Conservation (phyloP, 106 monocot genomes). For the Triglochin maritima region DNA sequence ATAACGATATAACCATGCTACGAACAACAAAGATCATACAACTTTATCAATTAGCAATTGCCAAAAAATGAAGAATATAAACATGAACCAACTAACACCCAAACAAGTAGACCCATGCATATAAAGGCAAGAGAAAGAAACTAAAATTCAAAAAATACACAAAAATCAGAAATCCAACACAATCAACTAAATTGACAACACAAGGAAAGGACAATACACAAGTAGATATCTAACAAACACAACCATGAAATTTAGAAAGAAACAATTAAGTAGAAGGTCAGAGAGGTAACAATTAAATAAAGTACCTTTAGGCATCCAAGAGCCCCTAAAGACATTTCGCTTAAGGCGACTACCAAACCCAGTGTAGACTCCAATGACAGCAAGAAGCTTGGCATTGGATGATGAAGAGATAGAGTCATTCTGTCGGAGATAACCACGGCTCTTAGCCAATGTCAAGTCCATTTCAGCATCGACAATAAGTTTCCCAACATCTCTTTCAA, state of each 20-base stretch:
- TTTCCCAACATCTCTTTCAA: constrained; percentile 57
- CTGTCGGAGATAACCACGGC: constrained; percentile 57
- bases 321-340: constrained; percentile 69
- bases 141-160: too few relatives aligned
- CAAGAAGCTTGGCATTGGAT: constrained; percentile 38
- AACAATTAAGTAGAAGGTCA: background rate
- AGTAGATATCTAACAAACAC: background rate
- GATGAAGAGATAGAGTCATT: constrained; percentile 28
- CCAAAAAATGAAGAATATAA: too few relatives aligned
- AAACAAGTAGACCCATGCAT: too few relatives aligned
- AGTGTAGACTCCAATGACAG: constrained; percentile 88
- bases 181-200: background rate
- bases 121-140: too few relatives aligned
- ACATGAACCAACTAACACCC: too few relatives aligned
- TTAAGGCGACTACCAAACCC: constrained; percentile 86
- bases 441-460: constrained; percentile 90
- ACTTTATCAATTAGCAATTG: background rate
- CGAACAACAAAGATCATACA: background rate
- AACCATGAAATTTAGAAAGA: background rate
- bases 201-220: background rate
- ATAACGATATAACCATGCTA: background rate
- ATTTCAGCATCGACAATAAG: constrained; percentile 91
- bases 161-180: too few relatives aligned
- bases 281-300: background rate
- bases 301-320: constrained; percentile 95